phyloP scores from a whole-genome alignment of 176 grass and related monocot genomes.

The Triticum dicoccoides region DNA sequence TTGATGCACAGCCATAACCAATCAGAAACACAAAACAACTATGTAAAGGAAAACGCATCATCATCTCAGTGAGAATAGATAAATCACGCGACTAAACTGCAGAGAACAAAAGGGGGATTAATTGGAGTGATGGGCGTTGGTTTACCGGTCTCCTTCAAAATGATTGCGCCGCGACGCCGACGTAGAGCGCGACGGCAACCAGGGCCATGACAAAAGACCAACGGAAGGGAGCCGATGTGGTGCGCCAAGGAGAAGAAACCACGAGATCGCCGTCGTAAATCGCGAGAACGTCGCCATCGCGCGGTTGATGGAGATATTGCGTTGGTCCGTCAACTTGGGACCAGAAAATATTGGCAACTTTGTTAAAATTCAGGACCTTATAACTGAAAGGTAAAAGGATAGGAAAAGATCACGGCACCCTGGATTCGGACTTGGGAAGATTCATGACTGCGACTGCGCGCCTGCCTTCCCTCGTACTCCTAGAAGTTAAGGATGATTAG shows the following conservation, averaged over 20 bases:
- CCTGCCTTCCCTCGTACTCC: not conserved
- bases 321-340: not conserved
- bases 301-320: slow-evolving; percentile 9
- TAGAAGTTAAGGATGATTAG: not conserved
- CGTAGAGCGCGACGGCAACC: slow-evolving; percentile 7
- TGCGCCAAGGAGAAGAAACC: not conserved
- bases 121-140: not conserved
- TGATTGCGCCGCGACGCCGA: slow-evolving; percentile 14
- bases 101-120: not conserved
- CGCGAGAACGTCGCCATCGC: not conserved
- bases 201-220: not conserved
- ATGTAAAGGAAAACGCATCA: not conserved
- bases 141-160: slow-evolving; percentile 33
- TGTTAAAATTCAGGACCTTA: not conserved
- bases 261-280: slow-evolving; percentile 20
- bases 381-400: not conserved
- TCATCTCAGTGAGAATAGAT: slow-evolving; percentile 6
- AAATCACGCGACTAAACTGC: not conserved
- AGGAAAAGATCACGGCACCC: not conserved
- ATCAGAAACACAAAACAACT: not conserved
- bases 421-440: not conserved
- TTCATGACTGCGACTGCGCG: not conserved
- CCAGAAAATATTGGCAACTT: not conserved
- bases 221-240: not conserved
- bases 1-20: too few relatives aligned